Base-by-base conservation (phyloP, 768 basidiomycete genomes). In the Tephrocybe sp. region DNA sequence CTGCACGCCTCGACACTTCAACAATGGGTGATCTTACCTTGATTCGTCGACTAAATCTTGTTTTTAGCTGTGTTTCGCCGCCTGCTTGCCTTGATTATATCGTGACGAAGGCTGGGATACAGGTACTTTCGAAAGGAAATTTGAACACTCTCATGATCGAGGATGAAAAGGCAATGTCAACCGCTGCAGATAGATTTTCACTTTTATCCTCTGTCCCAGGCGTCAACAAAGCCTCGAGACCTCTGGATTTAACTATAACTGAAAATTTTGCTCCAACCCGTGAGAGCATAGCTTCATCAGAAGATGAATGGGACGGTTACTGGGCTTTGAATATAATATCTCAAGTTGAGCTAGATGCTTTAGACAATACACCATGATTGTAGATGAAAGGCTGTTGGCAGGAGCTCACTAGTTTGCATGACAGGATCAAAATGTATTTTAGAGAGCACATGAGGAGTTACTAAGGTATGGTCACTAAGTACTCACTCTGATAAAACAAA, bases 51-150 rank as follows among this genome's bases (percentile, higher is more conserved):
- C 67, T 94, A 48, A 83, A 82, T 50, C 73, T 95, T 45, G 73
- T 97, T 8, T 97, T 93, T 69, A 89, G 84, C 55, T 83, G 83
- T 9, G 76, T 87, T 32, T 64, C 66, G 19, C 59, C 71, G 0
- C 77, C 85, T 1, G 70, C 69, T 14, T 85, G 84, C 11, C 65
- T 89, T 50, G 92, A 97, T 64, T 96, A 87, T 56, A 73, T 92
- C 51, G 76, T 97, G 43, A 79, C 84, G 4, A 60, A 72, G 13
- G 67, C 72, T 17, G 93, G 92, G 7, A 69, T 94, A 58, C 59
- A 53, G 13, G 39, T 56, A 43, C 43, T 73, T 22, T 58, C 66
- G 19, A 62, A 60, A 12, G 63, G 56, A 14, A 55, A 57, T 17
- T 38, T 36, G 30, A 43, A 36, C 10, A 45, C 51, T 14, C 44